phyloP scores from a whole-genome alignment of 73 alveolate genomes.

The Breviolum minutum region DNA sequence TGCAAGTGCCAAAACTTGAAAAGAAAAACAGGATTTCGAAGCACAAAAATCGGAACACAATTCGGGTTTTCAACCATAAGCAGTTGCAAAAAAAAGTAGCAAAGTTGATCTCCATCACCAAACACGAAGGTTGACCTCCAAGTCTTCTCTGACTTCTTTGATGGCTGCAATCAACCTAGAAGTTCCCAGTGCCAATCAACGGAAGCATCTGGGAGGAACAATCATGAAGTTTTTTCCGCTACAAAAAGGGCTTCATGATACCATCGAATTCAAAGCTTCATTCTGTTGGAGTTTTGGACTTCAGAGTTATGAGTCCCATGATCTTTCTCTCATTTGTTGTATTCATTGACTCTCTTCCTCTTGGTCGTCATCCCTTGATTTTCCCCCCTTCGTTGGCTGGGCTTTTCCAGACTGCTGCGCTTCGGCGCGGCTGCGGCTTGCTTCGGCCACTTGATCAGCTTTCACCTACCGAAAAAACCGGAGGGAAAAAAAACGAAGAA shows the following conservation, averaged over 20 bases:
- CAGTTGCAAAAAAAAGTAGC: not conserved
- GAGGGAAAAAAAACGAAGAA: not conserved
- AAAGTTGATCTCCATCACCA: not conserved
- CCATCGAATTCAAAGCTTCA: too few species aligned
- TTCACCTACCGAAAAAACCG: conserved; percentile 2
- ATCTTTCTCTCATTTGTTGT: not conserved
- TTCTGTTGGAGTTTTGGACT: not conserved
- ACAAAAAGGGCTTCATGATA: too few species aligned
- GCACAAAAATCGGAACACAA: too few species aligned
- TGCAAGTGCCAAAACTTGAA: too few species aligned
- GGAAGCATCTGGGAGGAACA: too few species aligned
- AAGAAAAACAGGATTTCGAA: too few species aligned
- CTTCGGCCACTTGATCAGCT: conserved; percentile 49
- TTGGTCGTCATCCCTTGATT: not conserved
- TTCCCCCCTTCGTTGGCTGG: not conserved
- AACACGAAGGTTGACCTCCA: not conserved
- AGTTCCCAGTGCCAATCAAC: not conserved
- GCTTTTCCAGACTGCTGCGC: not conserved
- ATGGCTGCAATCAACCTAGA: not conserved
- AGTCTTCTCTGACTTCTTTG: conserved; percentile 35
- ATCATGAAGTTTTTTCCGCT: too few species aligned
- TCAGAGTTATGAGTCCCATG: not conserved
- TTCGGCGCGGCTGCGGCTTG: conserved; percentile 16
- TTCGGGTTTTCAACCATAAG: too few species aligned
- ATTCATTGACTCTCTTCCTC: not conserved